Evolutionary conservation across 805 yeast genomes (phyloP), one percentile per base, ranked within the genome.

Genomic region (Metschnikowia cubensis): DNA sequence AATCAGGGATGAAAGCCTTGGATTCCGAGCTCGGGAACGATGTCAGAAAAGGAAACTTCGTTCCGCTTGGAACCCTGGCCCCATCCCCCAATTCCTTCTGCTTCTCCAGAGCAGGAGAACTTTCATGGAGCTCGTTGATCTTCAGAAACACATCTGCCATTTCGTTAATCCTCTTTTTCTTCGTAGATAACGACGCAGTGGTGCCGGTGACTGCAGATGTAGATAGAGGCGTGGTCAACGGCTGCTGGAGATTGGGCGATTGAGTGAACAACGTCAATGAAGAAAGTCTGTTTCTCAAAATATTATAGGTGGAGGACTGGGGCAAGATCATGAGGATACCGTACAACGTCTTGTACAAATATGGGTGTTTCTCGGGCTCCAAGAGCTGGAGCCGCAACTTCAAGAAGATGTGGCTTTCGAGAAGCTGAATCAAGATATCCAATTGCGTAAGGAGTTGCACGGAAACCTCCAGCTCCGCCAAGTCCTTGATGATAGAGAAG

Each of bases 281-380:
- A 45, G 79, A 80, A 45, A 94, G 73, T 52, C 99, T 75, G 59
- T 85, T 87, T 56, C 85, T 85, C 55, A 94, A 74, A 0, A 87
- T 82, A n/a, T 79, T 82, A 64, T 89, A 94, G 0, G 98, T 96
- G 11, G 88, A 79, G 0, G 97, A 89, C 64, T 94, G 99, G 0
- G 99, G 99, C 45, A 94, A 68, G 4, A 94, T 76, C 99, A 94
- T 94, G 51, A 94, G 72, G 31, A 94, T 78, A 1, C 98, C 99
- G 64, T 89, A 94, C 31, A 94, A 76, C 47, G 96, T 87, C 63
- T 89, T 89, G 74, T 85, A 88, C 33, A 94, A 70, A 60, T 79
- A 87, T 1, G 95, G 96, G 62, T 87, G 79, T 54, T 79, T 81
- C 43, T 84, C 88, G 1, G 97, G 97, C 61, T 89, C 96, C 42